These are phyloP conservation scores for Nakazawaea ernobii DNA, from an alignment of 805 yeast species.

Conservation along the genomic window DNA sequence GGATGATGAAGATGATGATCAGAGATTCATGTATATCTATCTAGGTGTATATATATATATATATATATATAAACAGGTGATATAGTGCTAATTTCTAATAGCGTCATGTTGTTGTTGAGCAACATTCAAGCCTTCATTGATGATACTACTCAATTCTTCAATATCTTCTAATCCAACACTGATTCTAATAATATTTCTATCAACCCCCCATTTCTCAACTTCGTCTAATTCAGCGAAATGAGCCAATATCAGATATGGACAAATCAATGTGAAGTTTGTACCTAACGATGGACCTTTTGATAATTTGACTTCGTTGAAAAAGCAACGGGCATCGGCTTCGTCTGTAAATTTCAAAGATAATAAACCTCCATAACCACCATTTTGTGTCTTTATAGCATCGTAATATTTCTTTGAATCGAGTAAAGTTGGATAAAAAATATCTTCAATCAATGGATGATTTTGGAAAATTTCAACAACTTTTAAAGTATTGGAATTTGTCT, in stretches of 20 bases:
- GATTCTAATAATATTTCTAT: constrained; percentile 67
- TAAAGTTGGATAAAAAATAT: constrained; percentile 67
- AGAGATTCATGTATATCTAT: too few species aligned
- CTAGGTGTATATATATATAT: neutral
- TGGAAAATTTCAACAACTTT: constrained; percentile 49
- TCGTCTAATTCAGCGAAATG: constrained; percentile 79
- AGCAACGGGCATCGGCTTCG: constrained; percentile 59
- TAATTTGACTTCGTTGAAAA: constrained; percentile 62
- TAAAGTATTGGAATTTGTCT: constrained; percentile 51
- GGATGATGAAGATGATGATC: too few species aligned
- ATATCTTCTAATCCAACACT: constrained; percentile 82
- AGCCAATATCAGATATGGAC: constrained; percentile 85
- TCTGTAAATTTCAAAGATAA: constrained; percentile 67
- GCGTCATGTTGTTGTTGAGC: constrained; percentile 32
- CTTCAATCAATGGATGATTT: constrained; percentile 47
- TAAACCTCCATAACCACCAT: constrained; percentile 88
- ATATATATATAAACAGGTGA: neutral
- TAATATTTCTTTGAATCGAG: constrained; percentile 54
- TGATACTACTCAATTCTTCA: constrained; percentile 43
- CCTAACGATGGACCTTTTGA: constrained; percentile 92
- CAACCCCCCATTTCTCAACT: constrained; percentile 78
- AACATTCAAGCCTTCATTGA: constrained; percentile 46
- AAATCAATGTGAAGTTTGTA: constrained; percentile 81
- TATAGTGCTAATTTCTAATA: neutral
- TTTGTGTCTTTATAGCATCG: constrained; percentile 58